phyloP scores from a whole-genome alignment of 1,284 basidiomycete genomes.

The Cutaneotrichosporon daszewskae region DNA sequence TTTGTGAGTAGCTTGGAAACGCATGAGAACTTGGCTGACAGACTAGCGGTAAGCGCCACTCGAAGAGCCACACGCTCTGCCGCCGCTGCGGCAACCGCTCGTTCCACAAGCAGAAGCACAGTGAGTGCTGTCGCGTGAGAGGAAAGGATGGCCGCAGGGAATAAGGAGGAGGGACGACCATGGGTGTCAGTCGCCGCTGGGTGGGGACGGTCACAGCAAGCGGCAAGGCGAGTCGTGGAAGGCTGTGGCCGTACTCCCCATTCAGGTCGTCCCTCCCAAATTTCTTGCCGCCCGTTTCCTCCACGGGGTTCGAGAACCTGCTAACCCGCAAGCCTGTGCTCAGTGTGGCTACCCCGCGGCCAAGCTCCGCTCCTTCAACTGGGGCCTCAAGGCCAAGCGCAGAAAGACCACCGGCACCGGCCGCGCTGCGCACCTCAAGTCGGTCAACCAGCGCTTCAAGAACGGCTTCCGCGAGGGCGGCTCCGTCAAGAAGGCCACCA shows the following conservation, averaged over 20 bases:
- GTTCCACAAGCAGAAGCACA: conserved; percentile 97
- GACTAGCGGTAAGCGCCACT: conserved; percentile 81
- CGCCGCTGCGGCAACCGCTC: conserved; percentile 86
- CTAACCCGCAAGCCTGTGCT: conserved; percentile 63
- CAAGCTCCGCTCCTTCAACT: conserved; percentile 92
- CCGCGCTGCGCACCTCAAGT: conserved; percentile 91
- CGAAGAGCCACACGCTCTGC: conserved; percentile 97
- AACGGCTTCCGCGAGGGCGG: conserved; percentile 88
- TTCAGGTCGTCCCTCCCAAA: too few relatives aligned
- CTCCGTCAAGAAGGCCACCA: conserved; percentile 50
- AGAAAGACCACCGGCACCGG: conserved; percentile 97
- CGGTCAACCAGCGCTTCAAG: conserved; percentile 89
- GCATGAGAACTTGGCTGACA: conserved; percentile 4
- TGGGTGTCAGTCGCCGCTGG: too few relatives aligned
- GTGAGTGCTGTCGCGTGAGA: conserved; percentile 51
- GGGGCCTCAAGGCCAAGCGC: conserved; percentile 98
- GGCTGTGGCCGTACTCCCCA: too few relatives aligned
- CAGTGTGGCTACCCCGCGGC: conserved; percentile 95
- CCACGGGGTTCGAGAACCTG: neutral
- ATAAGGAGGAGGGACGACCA: neutral
- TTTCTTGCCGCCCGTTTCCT: neutral
- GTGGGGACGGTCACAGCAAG: too few relatives aligned
- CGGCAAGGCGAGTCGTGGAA: too few relatives aligned
- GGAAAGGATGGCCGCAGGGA: neutral
- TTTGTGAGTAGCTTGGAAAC: conserved; percentile 54